Percentiles rank a stretch among this genome's conserved stretches.
These are phyloP conservation scores for Citrus glauca DNA, from an alignment of 345 rosid genomes.

Conservation along the genomic window DNA sequence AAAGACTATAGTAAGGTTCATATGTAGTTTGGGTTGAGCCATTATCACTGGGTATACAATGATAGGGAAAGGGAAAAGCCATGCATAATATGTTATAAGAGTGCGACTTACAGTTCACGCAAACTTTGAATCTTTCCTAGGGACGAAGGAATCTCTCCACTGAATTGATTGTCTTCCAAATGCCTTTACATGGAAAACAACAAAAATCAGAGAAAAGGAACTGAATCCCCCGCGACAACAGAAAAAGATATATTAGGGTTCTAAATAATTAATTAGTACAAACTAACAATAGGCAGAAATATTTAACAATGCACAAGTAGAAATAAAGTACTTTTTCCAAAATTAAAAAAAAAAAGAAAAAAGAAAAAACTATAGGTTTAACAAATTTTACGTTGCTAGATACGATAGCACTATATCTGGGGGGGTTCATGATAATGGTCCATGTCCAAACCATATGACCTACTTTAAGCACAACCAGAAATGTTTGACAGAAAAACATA, in stretches of 20 bases:
- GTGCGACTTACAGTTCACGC: slow-evolving; percentile 66
- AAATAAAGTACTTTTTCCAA: background rate
- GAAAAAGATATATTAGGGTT: background rate
- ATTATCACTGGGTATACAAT: background rate
- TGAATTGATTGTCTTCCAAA: slow-evolving; percentile 67
- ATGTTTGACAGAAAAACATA: background rate
- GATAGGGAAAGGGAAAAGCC: background rate
- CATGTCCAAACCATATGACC: background rate
- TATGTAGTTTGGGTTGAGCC: too few species aligned
- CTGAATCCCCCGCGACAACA: slow-evolving; percentile 1
- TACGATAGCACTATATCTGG: background rate
- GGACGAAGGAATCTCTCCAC: slow-evolving; percentile 61
- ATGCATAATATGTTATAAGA: slow-evolving; percentile 13
- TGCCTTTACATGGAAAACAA: slow-evolving; percentile 45
- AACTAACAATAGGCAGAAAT: background rate
- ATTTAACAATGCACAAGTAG: background rate
- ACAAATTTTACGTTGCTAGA: background rate
- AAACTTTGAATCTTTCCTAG: slow-evolving; percentile 48
- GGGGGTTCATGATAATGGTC: background rate
- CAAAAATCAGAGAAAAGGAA: slow-evolving; percentile 10
- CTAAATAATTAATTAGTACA: background rate
- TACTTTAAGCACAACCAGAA: background rate
- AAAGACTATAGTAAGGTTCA: background rate
- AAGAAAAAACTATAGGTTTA: background rate
- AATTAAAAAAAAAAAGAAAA: background rate